These are phyloP conservation scores for Protoeuglena noctilucae DNA, from an alignment of 139 green algal genomes.

Conservation along the genomic window DNA sequence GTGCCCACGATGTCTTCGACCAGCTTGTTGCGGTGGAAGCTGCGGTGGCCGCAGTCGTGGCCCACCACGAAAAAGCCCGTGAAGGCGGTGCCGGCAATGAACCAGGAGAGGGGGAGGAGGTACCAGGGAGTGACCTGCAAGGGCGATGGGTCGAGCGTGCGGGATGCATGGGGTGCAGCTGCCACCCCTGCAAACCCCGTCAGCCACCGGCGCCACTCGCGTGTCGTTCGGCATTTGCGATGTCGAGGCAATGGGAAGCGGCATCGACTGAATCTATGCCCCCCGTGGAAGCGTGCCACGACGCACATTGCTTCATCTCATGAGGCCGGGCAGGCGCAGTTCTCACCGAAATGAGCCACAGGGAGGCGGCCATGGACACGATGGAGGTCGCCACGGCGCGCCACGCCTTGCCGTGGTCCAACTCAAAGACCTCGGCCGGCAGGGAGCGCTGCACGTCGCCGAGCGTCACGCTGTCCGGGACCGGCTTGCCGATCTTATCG, in stretches of 20 bases:
- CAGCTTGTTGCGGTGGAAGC: slow-evolving; percentile 86
- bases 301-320: no score
- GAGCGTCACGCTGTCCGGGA: slow-evolving; percentile 64
- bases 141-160: no score
- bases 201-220: no score
- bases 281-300: no score
- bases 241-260: no score
- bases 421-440: slow-evolving; percentile 65
- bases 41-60: slow-evolving; percentile 86
- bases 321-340: no score
- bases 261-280: no score
- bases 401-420: slow-evolving; percentile 63
- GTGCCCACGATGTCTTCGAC: slow-evolving; percentile 94
- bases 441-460: slow-evolving; percentile 65
- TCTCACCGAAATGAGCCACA: slow-evolving; percentile 65
- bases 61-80: slow-evolving; percentile 89
- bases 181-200: no score
- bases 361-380: slow-evolving; percentile 29
- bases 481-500: slow-evolving; percentile 56
- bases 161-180: no score
- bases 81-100: slow-evolving; percentile 71
- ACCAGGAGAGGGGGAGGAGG: slow-evolving; percentile 80
- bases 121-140: slow-evolving; percentile 81
- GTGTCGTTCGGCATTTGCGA: no score
- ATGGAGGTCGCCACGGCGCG: slow-evolving; percentile 40